Base-by-base conservation (phyloP, 2,329 filamentous ascomycete genomes). In the Nigrospora osmanthi region DNA sequence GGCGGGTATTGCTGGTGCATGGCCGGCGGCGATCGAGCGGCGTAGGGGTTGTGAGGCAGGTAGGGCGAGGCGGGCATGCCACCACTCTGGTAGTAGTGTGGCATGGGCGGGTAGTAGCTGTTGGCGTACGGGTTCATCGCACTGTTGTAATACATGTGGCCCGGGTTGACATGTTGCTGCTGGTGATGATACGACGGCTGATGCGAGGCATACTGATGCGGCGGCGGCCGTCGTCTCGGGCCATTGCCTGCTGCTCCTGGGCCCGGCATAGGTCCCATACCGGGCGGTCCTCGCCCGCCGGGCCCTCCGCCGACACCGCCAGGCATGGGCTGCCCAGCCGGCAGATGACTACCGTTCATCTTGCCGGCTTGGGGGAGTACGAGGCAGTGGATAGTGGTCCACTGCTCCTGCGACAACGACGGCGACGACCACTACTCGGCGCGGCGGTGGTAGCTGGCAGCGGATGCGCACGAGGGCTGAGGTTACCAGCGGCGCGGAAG, bases 271-370 rank as follows among this genome's bases (percentile, higher is more conserved):
- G 58, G 54, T 46, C 55, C 63, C 58, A 65, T 63, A 48, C 62
- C 52, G 17, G 49, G 47, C 23, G 50, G 53, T 3, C 51, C 50
- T 54, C 52, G 48, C 32, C 46, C 49, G 28, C 49, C 61, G 37
- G 50, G 58, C 43, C 53, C 56, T 32, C 47, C 49, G 32, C 38
- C 48, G 35, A 40, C 48, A 43, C 51, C 65, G 60, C 69, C 70
- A 59, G 70, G 73, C 69, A 78, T 74, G 65, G 73, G 73, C 69
- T 82, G 80, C 76, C 83, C 83, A 79, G 81, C 81, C 80, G 82
- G 80, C 81, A 85, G 80, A 83, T 84, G 81, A 76, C 73, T 76
- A 69, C 73, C 73, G 72, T 81, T 85, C 83, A 88, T 88, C 82
- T 76, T 87, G 78, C 79, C 81, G 80, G 78, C 77, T 69, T 78